Evolutionary conservation across 2,329 filamentous ascomycete genomes (phyloP), one percentile per base, ranked within the genome.

Genomic region (Xylariales sp.): DNA sequence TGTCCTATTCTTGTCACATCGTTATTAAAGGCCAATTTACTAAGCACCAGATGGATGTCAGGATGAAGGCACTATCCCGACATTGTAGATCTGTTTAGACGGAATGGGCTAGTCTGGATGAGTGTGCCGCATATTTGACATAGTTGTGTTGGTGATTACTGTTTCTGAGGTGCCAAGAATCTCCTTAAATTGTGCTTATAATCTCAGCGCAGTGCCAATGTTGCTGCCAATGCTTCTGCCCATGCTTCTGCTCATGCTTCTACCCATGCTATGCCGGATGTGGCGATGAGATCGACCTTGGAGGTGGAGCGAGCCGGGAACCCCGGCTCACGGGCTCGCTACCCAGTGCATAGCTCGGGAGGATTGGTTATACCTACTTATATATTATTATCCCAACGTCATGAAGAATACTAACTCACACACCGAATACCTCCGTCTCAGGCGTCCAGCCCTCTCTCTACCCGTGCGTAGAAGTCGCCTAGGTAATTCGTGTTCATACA

Each of bases 101-200:
- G n/a, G 6, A 58, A 50, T 28, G 12, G 36, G 53, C 32, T 58
- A 64, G 62, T 39, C 30, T 30, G 6, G 45, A 46, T 34, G 54
- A 52, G 62, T 45, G 45, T 39, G 46, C 46, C 36, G 41, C 23
- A 46, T 64, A 64, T 64, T 64, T 64, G 62, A 58, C 12, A 64
- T 64, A 53, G 7, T 30, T 53, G 50, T 14, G 48, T 28, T 58
- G 46, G 54, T 53, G 62, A 64, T 64, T 64, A 64, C 62, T 64
- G 62, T 64, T 45, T 45, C 62, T 48, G 18, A 28, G 41, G 14
- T 53, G 62, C 54, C 62, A 63, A 63, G 60, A 30, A 34, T 64
- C 54, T 53, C 54, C 36, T 64, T 50, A 58, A 52, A 53, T 58
- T 58, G 62, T 36, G 16, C n/a, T 46, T 36, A 53, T 63, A 49